A percentile compares a stretch with the other conserved stretches of the same genome.
Evolutionary conservation across 768 basidiomycete species (phyloP).

Genomic region (Pisolithus marmoratus): DNA sequence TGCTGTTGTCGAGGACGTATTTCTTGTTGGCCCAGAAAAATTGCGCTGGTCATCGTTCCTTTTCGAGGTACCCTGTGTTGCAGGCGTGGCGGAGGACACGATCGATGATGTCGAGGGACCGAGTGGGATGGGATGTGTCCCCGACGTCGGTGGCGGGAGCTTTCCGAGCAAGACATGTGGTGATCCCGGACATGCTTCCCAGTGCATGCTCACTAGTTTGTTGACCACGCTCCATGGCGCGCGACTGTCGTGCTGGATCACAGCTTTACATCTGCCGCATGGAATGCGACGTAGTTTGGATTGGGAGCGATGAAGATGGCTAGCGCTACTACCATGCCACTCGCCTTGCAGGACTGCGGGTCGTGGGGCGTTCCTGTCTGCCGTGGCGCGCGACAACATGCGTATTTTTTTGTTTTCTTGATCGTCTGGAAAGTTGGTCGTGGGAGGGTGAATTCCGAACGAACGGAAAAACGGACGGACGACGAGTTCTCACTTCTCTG

Average conservation of each 20-base stretch:
- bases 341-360: neutral
- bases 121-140: constrained; percentile 5
- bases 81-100: constrained; percentile 7
- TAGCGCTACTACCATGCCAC: neutral
- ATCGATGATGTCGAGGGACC: constrained; percentile 4
- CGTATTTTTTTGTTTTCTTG: neutral
- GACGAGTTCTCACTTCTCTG: constrained; percentile 3
- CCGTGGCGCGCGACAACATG: constrained; percentile 15
- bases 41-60: neutral
- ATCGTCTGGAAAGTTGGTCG: neutral
- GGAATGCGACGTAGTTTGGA: constrained; percentile 10
- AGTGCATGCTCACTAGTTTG: constrained; percentile 25
- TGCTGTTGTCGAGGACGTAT: constrained; percentile 7
- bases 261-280: constrained; percentile 21
- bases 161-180: constrained; percentile 9
- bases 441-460: neutral
- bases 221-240: constrained; percentile 20
- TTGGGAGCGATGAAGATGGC: neutral
- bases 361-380: constrained; percentile 5
- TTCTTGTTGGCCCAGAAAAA: neutral
- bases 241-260: constrained; percentile 24
- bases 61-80: constrained; percentile 2
- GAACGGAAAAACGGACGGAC: constrained; percentile 1
- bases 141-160: constrained; percentile 5
- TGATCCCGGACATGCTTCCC: constrained; percentile 19